A percentile compares a stretch with the other conserved stretches of the same genome.
Evolutionary conservation across 768 basidiomycete species (phyloP).

Genomic region (Candolleomyces efflorescens): DNA sequence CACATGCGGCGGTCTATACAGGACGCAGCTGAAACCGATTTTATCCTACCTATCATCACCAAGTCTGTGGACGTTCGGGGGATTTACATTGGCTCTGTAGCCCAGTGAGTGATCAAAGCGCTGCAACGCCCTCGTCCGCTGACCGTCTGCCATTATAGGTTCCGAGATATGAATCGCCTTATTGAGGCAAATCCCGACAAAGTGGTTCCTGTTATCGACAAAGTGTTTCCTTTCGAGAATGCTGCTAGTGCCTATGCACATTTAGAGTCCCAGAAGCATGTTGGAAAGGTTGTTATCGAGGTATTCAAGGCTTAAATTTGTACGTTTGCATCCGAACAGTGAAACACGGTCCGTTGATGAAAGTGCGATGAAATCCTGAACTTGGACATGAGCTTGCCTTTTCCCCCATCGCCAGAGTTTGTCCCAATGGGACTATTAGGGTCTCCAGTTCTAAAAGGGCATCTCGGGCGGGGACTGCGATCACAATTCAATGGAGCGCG

Average conservation of each 20-base stretch:
- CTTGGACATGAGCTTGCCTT: no score
- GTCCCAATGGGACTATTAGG: no score
- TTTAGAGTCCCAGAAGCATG: constrained; percentile 50
- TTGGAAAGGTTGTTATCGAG: constrained; percentile 59
- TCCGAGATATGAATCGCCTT: constrained; percentile 49
- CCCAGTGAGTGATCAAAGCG: constrained; percentile 40
- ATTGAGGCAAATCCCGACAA: constrained; percentile 35
- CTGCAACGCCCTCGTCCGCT: neutral
- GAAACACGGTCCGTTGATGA: no score
- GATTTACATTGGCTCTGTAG: constrained; percentile 52
- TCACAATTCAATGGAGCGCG: no score
- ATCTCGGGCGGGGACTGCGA: no score
- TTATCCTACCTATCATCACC: constrained; percentile 28
- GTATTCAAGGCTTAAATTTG: constrained; percentile 18
- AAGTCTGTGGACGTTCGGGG: constrained; percentile 44
- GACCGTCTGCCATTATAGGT: constrained; percentile 25
- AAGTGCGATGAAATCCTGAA: no score
- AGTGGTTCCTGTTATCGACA: constrained; percentile 50
- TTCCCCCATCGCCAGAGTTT: no score
- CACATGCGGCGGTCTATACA: neutral
- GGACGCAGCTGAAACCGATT: constrained; percentile 17
- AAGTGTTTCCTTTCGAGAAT: constrained; percentile 56
- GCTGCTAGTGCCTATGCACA: constrained; percentile 48
- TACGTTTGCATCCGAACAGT: no score
- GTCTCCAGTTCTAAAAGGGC: no score